Evolutionary conservation across 495 filamentous ascomycete genomes (phyloP).

Genomic region (Filosporella fistucella): DNA sequence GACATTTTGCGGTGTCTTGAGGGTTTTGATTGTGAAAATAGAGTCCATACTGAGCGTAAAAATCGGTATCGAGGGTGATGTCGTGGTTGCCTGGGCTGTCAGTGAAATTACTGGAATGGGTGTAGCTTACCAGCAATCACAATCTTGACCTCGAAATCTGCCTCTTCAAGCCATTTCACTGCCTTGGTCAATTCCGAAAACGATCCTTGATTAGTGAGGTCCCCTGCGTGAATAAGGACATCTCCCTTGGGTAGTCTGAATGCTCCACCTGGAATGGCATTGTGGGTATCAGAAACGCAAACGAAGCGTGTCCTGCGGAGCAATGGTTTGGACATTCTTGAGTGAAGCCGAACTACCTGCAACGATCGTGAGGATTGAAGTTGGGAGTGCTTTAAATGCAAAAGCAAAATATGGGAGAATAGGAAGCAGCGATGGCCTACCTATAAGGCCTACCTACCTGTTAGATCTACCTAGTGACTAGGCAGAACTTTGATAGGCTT

Average conservation of each 20-base stretch:
- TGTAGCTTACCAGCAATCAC: conserved; percentile 67
- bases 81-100: conserved; percentile 67
- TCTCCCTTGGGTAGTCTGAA: conserved; percentile 73
- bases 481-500: too few relatives aligned
- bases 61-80: conserved; percentile 60
- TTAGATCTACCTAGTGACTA: too few relatives aligned
- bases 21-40: conserved; percentile 56
- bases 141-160: conserved; percentile 78
- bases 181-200: conserved; percentile 62
- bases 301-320: conserved; percentile 43
- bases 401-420: background rate
- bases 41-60: conserved; percentile 53
- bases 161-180: conserved; percentile 73
- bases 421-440: too few relatives aligned
- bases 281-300: conserved; percentile 92
- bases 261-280: conserved; percentile 43
- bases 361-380: too few relatives aligned
- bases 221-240: conserved; percentile 86
- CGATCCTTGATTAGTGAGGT: conserved; percentile 79
- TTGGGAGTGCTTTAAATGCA: background rate
- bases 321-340: conserved; percentile 7
- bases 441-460: too few relatives aligned
- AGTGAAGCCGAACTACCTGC: too few relatives aligned
- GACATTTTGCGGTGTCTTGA: conserved; percentile 51
- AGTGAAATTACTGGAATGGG: background rate